Conservation (phyloP, 345 rosid genomes). For the Sapria himalayana region DNA sequence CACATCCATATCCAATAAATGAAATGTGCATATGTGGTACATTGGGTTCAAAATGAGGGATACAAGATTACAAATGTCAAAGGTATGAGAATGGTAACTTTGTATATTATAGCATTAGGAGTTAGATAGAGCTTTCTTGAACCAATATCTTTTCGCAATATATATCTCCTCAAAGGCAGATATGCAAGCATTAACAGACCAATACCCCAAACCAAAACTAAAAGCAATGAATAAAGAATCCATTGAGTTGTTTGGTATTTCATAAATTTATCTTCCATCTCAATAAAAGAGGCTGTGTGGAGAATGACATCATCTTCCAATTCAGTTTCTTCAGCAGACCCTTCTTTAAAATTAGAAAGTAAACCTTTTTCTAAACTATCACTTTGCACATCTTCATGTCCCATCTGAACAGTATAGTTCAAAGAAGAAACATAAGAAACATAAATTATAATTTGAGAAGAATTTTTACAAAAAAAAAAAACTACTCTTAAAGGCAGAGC, state of each 20-base stretch:
- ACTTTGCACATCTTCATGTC: constrained; percentile 22
- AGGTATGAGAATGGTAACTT: too few species aligned
- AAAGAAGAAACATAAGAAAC: too few species aligned
- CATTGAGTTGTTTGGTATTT: constrained; percentile 35
- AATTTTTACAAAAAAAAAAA: too few species aligned
- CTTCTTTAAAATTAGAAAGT: constrained; percentile 7
- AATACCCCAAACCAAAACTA: constrained; percentile 41
- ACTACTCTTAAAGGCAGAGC: too few species aligned
- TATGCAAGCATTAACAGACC: constrained; percentile 48
- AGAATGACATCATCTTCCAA: constrained; percentile 21
- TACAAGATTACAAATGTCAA: too few species aligned
- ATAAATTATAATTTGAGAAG: too few species aligned
- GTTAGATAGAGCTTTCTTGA: constrained; percentile 51
- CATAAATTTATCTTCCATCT: constrained; percentile 32
- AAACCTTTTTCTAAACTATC: constrained; percentile 38
- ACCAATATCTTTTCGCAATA: constrained; percentile 31
- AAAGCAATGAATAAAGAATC: constrained; percentile 35
- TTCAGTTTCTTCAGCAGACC: constrained; percentile 7
- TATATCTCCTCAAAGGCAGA: constrained; percentile 36
- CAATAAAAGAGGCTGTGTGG: constrained; percentile 31
- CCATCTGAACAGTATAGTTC: too few species aligned
- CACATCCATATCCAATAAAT: too few species aligned
- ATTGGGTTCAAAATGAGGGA: too few species aligned
- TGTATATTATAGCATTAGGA: constrained; percentile 36
- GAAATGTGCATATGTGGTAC: constrained; percentile 6